Evolutionary conservation across 139 green algal species (phyloP).

Genomic region (Trebouxia sp.): DNA sequence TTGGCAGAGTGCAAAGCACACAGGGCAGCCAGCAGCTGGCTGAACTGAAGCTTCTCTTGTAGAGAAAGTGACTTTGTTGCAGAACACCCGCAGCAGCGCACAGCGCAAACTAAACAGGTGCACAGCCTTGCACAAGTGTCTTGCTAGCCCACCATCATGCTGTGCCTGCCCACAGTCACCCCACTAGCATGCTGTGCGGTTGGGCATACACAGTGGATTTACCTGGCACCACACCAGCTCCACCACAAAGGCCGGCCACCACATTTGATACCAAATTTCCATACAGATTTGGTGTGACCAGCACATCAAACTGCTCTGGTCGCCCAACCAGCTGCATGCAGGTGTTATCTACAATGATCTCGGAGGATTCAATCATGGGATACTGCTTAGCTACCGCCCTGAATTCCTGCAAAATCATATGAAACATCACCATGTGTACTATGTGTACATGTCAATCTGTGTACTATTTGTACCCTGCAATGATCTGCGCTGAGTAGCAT

Average conservation of each 20-base stretch:
- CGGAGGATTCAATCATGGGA: constrained; percentile 89
- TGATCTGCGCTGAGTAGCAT: too few relatives aligned
- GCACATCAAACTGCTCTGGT: constrained; percentile 89
- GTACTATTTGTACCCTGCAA: neutral
- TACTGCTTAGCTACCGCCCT: constrained; percentile 67
- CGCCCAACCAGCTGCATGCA: constrained; percentile 89
- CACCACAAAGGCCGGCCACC: constrained; percentile 23
- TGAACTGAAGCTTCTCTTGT: too few relatives aligned
- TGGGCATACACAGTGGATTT: too few relatives aligned
- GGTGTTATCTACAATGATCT: constrained; percentile 97
- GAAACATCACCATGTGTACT: neutral
- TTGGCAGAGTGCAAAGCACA: too few relatives aligned
- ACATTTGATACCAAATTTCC: constrained; percentile 42
- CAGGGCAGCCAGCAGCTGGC: too few relatives aligned
- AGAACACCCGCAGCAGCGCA: too few relatives aligned
- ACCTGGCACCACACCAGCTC: constrained; percentile 27
- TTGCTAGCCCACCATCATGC: too few relatives aligned
- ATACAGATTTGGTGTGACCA: constrained; percentile 53
- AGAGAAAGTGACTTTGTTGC: too few relatives aligned
- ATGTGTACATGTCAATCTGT: neutral
- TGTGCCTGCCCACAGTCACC: too few relatives aligned
- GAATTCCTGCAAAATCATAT: constrained; percentile 35
- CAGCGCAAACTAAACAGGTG: too few relatives aligned
- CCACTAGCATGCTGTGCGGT: too few relatives aligned
- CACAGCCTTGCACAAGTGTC: too few relatives aligned